A percentile compares a stretch with the other conserved stretches of the same genome.
Conservation (phyloP, 257 asterid species). For the Fraxinus americana region DNA sequence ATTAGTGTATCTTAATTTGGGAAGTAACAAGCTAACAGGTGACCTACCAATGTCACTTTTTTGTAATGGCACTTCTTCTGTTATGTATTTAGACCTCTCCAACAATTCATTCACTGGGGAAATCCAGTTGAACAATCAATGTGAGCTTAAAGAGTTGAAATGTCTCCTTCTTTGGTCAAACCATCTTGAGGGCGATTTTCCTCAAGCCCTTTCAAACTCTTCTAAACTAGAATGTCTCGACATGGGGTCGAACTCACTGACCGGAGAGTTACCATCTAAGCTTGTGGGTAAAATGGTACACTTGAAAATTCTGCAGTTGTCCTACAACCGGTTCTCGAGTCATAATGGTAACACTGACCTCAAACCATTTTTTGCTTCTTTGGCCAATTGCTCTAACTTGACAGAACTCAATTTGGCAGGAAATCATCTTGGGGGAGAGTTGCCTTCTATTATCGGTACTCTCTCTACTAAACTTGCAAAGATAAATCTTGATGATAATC, state of each 20-base stretch:
- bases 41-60: slow-evolving; percentile 59
- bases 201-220: slow-evolving; percentile 59
- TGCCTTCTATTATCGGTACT: slow-evolving; percentile 70
- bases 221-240: slow-evolving; percentile 77
- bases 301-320: slow-evolving; percentile 63
- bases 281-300: slow-evolving; percentile 46
- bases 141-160: slow-evolving; percentile 50
- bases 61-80: slow-evolving; percentile 49
- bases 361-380: slow-evolving; percentile 56
- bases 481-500: slow-evolving; percentile 65
- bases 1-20: slow-evolving; percentile 67
- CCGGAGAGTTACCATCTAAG: slow-evolving; percentile 64
- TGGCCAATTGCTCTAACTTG: slow-evolving; percentile 55
- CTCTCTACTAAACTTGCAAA: slow-evolving; percentile 56
- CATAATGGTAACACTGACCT: slow-evolving; percentile 61
- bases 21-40: slow-evolving; percentile 60
- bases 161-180: slow-evolving; percentile 86
- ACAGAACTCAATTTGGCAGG: slow-evolving; percentile 77
- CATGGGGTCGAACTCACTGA: slow-evolving; percentile 57
- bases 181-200: slow-evolving; percentile 56
- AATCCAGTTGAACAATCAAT: slow-evolving; percentile 50
- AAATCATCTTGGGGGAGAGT: slow-evolving; percentile 63
- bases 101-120: slow-evolving; percentile 71
- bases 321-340: slow-evolving; percentile 64
- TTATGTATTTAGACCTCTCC: slow-evolving; percentile 72